Evolutionary conservation across 2,329 filamentous ascomycete species (phyloP).

Genomic region (Paraconiothyrium sp.): DNA sequence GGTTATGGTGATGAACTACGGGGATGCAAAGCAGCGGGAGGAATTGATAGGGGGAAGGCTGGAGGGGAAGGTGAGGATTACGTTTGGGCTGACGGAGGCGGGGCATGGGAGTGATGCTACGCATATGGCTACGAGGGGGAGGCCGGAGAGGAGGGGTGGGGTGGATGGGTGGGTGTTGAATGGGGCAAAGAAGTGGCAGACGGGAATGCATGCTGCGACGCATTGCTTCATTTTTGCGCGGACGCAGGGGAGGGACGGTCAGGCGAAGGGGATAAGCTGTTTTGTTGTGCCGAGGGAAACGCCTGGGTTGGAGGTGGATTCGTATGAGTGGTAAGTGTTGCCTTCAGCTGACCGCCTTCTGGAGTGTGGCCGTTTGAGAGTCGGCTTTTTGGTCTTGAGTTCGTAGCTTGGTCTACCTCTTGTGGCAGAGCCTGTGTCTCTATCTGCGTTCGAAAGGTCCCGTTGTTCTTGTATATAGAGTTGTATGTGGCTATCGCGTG

Average conservation of each 20-base stretch:
- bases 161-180: constrained; percentile 63
- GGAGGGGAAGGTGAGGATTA: constrained; percentile 63
- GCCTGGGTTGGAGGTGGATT: constrained; percentile 63
- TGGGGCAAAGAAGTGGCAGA: constrained; percentile 72
- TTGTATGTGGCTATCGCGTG: no score
- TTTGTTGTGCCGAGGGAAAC: constrained; percentile 66
- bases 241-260: constrained; percentile 63
- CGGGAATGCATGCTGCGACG: constrained; percentile 68
- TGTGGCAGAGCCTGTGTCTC: no score
- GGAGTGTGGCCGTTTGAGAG: no score
- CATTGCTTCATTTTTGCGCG: constrained; percentile 71
- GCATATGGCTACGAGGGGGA: constrained; percentile 66
- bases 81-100: constrained; percentile 71
- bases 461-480: background rate
- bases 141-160: constrained; percentile 55
- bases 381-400: background rate
- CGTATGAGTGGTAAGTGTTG: constrained; percentile 63
- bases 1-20: constrained; percentile 70
- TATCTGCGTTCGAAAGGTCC: no score
- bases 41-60: constrained; percentile 64
- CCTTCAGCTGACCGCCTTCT: background rate
- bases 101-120: constrained; percentile 71
- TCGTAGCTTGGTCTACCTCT: no score
- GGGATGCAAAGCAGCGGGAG: constrained; percentile 62
- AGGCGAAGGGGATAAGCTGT: constrained; percentile 66